phyloP scores from a whole-genome alignment of 177 flowering plant species.

The Tripterygium wilfordii region DNA sequence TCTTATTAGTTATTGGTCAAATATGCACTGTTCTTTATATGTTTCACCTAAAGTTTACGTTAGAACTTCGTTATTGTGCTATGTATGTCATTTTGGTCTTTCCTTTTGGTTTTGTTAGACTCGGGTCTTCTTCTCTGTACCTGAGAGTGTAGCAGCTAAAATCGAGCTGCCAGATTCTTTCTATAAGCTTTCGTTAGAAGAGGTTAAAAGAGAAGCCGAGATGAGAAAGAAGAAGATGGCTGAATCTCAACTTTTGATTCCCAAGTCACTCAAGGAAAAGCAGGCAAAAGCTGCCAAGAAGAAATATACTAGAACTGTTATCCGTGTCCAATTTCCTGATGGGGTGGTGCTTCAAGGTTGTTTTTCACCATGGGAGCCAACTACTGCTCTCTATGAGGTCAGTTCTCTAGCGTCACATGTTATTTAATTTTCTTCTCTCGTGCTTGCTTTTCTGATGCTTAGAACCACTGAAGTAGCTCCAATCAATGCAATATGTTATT shows the following conservation, averaged over 20 bases:
- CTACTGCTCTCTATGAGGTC: conserved; percentile 82
- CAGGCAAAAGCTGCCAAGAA: conserved; percentile 75
- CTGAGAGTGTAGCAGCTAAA: conserved; percentile 70
- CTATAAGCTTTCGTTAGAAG: conserved; percentile 61
- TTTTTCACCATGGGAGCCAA: conserved; percentile 74
- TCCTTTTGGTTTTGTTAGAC: conserved; percentile 26
- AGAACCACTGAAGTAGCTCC: too few species aligned
- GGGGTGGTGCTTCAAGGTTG: conserved; percentile 87
- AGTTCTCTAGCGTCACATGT: conserved; percentile 10
- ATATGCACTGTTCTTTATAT: too few species aligned
- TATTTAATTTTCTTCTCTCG: background rate
- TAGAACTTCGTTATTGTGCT: too few species aligned
- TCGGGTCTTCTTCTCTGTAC: conserved; percentile 75
- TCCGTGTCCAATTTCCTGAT: conserved; percentile 89
- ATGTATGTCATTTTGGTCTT: background rate
- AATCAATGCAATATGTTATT: too few species aligned
- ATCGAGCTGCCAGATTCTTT: conserved; percentile 83
- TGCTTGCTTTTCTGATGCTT: too few species aligned
- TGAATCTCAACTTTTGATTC: conserved; percentile 86
- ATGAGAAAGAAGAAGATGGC: conserved; percentile 72
- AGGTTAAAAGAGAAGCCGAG: conserved; percentile 80
- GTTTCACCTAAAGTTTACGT: too few species aligned
- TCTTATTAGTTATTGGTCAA: too few species aligned
- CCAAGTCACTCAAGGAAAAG: conserved; percentile 85
- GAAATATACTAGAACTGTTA: conserved; percentile 52